Percentiles rank a stretch among this genome's conserved stretches.
Evolutionary conservation across 2,329 filamentous ascomycete species (phyloP).

Genomic region (Trichophyton benhamiae): DNA sequence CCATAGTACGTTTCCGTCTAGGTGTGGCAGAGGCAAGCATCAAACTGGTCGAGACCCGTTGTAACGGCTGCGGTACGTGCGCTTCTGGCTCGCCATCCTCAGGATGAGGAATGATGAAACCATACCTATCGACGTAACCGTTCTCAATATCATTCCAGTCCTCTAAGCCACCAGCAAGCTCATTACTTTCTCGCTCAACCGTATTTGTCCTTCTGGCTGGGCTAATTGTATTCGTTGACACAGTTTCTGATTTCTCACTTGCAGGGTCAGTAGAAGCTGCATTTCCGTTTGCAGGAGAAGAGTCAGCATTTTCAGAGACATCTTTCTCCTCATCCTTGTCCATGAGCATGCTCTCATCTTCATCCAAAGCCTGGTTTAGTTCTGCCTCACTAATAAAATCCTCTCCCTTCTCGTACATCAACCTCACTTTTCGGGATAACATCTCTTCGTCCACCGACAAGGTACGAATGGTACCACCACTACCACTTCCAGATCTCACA

Average conservation of each 20-base stretch:
- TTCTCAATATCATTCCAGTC: constrained; percentile 51
- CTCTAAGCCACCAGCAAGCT: constrained; percentile 51
- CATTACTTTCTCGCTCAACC: constrained; percentile 40
- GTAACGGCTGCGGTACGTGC: constrained; percentile 34
- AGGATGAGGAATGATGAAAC: constrained; percentile 45
- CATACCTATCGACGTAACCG: constrained; percentile 51
- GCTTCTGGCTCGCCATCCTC: constrained; percentile 19
- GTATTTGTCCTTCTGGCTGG: neutral
- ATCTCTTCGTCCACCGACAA: constrained; percentile 54
- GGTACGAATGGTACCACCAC: constrained; percentile 31
- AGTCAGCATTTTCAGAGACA: neutral
- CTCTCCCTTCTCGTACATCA: constrained; percentile 52
- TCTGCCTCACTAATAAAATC: constrained; percentile 39
- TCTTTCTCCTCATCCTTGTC: neutral
- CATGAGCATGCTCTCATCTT: constrained; percentile 26
- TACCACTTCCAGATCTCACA: constrained; percentile 24
- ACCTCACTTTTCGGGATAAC: constrained; percentile 49
- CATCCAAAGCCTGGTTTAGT: constrained; percentile 25
- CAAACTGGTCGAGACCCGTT: constrained; percentile 49
- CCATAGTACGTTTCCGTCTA: constrained; percentile 39
- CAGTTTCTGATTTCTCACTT: constrained; percentile 19
- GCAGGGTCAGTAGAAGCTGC: constrained; percentile 19
- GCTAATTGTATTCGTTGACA: constrained; percentile 17
- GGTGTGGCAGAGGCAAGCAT: constrained; percentile 45
- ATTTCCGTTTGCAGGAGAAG: neutral